Percentiles rank a stretch among this genome's conserved stretches.
Evolutionary conservation across 1,139 yeast species (phyloP).

Genomic region (Magnusiomyces fungicola): DNA sequence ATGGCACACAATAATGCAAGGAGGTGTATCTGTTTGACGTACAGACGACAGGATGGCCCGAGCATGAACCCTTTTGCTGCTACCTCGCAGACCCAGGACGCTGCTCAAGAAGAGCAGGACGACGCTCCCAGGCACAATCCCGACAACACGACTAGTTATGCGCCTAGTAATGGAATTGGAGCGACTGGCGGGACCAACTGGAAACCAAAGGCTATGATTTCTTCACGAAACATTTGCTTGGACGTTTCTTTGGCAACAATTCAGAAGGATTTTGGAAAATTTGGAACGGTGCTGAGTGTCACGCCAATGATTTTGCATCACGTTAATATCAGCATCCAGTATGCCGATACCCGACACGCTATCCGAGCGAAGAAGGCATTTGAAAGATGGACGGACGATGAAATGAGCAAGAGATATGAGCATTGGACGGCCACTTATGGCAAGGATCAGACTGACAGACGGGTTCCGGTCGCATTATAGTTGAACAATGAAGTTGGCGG

Average conservation of each 20-base stretch:
- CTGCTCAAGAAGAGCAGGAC: background rate
- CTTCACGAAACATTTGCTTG: conserved; percentile 23
- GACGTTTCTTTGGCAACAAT: conserved; percentile 38
- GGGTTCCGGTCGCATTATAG: conserved; percentile 30
- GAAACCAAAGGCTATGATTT: conserved; percentile 5
- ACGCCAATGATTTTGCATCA: conserved; percentile 62
- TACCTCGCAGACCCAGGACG: background rate
- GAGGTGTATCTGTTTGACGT: conserved; percentile 28
- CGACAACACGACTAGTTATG: background rate
- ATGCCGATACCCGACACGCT: conserved; percentile 55
- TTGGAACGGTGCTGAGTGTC: conserved; percentile 58
- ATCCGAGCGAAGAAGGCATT: conserved; percentile 51
- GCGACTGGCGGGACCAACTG: background rate
- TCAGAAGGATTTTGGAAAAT: conserved; percentile 44
- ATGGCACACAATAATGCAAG: conserved; percentile 32
- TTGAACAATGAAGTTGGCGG: too few species aligned
- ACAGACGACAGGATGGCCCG: background rate
- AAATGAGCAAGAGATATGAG: conserved; percentile 36
- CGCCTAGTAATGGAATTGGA: background rate
- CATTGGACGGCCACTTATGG: conserved; percentile 65
- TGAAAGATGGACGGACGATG: conserved; percentile 32
- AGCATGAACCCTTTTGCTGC: background rate
- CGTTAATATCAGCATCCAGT: conserved; percentile 56
- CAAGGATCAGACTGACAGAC: conserved; percentile 57
- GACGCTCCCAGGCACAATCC: background rate